These are phyloP conservation scores for Piedraia hortae DNA, from an alignment of 2,329 filamentous ascomycete genomes.

Conservation along the genomic window DNA sequence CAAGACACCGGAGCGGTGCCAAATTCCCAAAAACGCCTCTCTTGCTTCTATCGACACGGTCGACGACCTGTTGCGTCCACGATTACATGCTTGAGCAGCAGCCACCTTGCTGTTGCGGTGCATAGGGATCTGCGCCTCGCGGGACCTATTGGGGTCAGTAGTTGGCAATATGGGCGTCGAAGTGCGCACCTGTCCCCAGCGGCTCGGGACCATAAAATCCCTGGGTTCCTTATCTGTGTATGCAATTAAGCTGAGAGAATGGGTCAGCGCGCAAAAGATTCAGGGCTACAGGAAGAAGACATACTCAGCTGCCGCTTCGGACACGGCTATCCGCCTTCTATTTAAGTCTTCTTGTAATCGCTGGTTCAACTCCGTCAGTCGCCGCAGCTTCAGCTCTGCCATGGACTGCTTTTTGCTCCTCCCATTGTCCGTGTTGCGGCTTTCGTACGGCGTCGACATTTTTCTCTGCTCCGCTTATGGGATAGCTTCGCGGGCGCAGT, in stretches of 20 bases:
- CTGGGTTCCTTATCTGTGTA: constrained; percentile 87
- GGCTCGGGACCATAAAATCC: constrained; percentile 95
- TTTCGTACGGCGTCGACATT: constrained; percentile 36
- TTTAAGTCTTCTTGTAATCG: constrained; percentile 88
- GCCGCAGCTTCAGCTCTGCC: constrained; percentile 89
- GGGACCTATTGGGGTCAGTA: neutral
- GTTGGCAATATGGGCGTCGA: neutral
- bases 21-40: too few relatives aligned
- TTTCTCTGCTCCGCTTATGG: constrained; percentile 5
- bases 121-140: constrained; percentile 70
- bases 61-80: too few relatives aligned
- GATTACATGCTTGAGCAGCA: constrained; percentile 86
- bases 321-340: constrained; percentile 81
- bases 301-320: constrained; percentile 46
- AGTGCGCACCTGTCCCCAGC: constrained; percentile 51
- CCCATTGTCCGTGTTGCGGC: constrained; percentile 34
- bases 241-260: constrained; percentile 50
- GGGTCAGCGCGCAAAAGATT: constrained; percentile 2
- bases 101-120: constrained; percentile 70
- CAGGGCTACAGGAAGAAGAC: constrained; percentile 4
- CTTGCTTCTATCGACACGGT: too few relatives aligned
- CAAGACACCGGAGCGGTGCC: neutral
- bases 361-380: constrained; percentile 89
- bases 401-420: constrained; percentile 97
- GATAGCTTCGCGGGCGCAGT: too few relatives aligned